Evolutionary conservation across 495 filamentous ascomycete species (phyloP), one percentile per base, ranked within the genome.

Genomic region (Cudoniella acicularis): DNA sequence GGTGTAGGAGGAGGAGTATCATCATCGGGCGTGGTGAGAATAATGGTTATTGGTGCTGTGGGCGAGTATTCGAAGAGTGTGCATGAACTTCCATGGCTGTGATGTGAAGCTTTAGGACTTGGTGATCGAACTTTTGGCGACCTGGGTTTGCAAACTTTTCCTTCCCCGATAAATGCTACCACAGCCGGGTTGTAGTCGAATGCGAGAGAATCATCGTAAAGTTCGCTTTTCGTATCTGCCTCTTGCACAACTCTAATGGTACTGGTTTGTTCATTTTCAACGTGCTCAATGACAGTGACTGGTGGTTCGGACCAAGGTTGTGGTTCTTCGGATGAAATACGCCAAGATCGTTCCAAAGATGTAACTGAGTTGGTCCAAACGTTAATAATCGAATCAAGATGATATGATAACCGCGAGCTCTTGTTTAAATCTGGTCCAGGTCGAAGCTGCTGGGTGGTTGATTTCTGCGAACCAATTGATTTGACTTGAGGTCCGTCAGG

Each of bases 1-100:
- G 30, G 30, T 36, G 30, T 4, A 13, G 30, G 22, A 6, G 57
- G 22, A 20, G 27, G 27, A 9, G 11, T 2, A 11, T 63, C 51
- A 17, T 63, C 56, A 3, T 63, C 61, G 10, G 62, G 62, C 30
- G 57, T 64, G 16, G 62, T 64, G 18, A 64, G 48, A 41, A 60
- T 57, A 25, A 64, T 64, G 3, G 57, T 60, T 10, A 64, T 53
- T 17, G 62, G 62, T 16, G 50, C 57, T 1, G 41, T 54, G 16
- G 47, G 48, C 10, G 57, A 57, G 25, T 57, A 57, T 42, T 54
- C 13, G 18, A 60, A 60, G 6, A 57, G 48, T 10, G 62, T 64
- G 8, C 52, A 53, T 36, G 62, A 49, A 21, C 42, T 49, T 40
- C 47, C 30, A 17, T 49, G 50, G 20, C 55, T 26, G 9, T 51